Base-by-base conservation (phyloP, 495 filamentous ascomycete genomes). In the Endocarpon pusillum region DNA sequence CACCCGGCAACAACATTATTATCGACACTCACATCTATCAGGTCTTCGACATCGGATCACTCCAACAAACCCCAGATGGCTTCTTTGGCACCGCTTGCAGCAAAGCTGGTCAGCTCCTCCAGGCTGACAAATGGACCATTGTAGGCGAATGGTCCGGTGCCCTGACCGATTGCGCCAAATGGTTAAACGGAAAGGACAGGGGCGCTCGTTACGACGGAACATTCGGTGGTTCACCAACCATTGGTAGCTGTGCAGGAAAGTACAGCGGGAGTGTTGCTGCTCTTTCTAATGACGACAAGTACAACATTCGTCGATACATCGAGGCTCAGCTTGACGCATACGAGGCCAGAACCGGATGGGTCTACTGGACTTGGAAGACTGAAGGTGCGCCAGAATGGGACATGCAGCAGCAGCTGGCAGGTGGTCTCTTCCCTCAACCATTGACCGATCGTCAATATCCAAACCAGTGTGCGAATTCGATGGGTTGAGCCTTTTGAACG, bases 321-420 rank as follows among this genome's bases (percentile, higher is more conserved):
- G 75, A 81, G 44, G 76, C 71, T 4, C 79, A 85, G 48, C 58
- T 85, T 9, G 75, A 80, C 46, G 75, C 77, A 4, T 84, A 67
- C 42, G 78, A 84, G 57, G 58, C 62, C 45, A 66, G 64, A 14
- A 55, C 47, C 0, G 80, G 80, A 11, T 86, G 80, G 80, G 56
- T 86, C 37, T 84, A 78, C 56, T 86, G 80, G 80, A 73, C 72
- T 4, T 84, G 80, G 71, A 86, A 83, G 58, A 82, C 73, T n/a
- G 80, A 91, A 43, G 75, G 67, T 24, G 70, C 82, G 19, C 85
- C 85, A 0, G 82, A 86, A 54, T 94, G 85, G 85, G 72, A 87
- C 48, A 74, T 91, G 66, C 60, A 73, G 58, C 66, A 67, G 54
- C 62, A 74, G 34, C 45, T 76, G 14, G 59, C 51, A 3, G 62